These are phyloP conservation scores for Leavenworthia alabamica DNA, from an alignment of 345 rosid species.

Conservation along the genomic window DNA sequence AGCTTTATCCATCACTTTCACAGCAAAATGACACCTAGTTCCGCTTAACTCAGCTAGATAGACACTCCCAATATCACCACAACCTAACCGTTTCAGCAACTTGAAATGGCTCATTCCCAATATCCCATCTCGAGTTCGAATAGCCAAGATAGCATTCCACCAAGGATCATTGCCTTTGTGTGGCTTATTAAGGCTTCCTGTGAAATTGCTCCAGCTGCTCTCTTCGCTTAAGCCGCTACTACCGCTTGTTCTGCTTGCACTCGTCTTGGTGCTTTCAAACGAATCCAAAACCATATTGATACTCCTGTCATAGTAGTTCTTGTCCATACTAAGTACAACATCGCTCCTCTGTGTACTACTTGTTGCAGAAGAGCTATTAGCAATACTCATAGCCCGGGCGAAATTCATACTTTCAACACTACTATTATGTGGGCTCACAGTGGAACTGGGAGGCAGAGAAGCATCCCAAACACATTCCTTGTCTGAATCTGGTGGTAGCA, in stretches of 20 bases:
- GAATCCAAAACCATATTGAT: constrained; percentile 56
- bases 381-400: constrained; percentile 74
- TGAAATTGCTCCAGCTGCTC: constrained; percentile 91
- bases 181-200: constrained; percentile 85
- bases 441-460: constrained; percentile 89
- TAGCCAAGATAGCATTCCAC: constrained; percentile 92
- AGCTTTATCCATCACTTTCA: constrained; percentile 98
- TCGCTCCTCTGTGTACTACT: constrained; percentile 53
- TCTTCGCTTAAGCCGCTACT: constrained; percentile 90
- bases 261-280: constrained; percentile 77
- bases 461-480: constrained; percentile 97
- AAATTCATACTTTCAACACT: constrained; percentile 74
- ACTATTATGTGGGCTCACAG: constrained; percentile 83
- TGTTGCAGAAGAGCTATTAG: constrained; percentile 56
- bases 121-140: constrained; percentile 76
- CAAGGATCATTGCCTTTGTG: constrained; percentile 97
- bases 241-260: constrained; percentile 72
- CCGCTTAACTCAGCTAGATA: constrained; percentile 91
- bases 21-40: constrained; percentile 85
- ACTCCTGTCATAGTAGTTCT: constrained; percentile 60
- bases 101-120: constrained; percentile 94
- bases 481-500: constrained; percentile 59
- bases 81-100: constrained; percentile 86
- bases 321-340: constrained; percentile 61
- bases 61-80: constrained; percentile 98